Conservation (phyloP, 768 basidiomycete genomes). For the Russula dissimulans region DNA sequence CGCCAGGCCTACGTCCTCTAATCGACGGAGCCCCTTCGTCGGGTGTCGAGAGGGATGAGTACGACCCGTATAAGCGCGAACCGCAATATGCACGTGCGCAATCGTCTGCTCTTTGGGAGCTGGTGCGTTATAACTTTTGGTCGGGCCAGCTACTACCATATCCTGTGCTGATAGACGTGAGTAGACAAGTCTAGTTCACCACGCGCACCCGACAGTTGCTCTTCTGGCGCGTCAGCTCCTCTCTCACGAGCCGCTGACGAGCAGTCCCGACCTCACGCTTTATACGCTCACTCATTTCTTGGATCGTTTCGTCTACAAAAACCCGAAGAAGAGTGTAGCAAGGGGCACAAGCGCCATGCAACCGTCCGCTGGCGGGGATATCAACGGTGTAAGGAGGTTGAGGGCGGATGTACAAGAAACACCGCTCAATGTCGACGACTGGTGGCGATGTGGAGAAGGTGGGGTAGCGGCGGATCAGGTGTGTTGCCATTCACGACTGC, state of each 20-base stretch:
- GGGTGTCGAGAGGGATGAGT: slow-evolving; percentile 28
- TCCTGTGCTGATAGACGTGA: background rate
- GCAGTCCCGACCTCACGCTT: slow-evolving; percentile 79
- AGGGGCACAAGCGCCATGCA: slow-evolving; percentile 94
- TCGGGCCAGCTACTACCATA: background rate
- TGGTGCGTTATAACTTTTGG: slow-evolving; percentile 43
- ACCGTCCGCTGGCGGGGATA: slow-evolving; percentile 65
- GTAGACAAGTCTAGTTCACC: slow-evolving; percentile 69
- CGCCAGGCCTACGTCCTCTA: slow-evolving; percentile 38
- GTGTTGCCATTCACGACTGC: slow-evolving; percentile 18
- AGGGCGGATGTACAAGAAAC: slow-evolving; percentile 45
- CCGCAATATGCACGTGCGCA: slow-evolving; percentile 80
- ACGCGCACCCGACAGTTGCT: slow-evolving; percentile 86
- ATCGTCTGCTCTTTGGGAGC: slow-evolving; percentile 77
- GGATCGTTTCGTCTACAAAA: slow-evolving; percentile 95
- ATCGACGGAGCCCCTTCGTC: slow-evolving; percentile 19
- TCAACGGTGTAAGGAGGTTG: slow-evolving; percentile 59
- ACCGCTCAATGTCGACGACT: slow-evolving; percentile 65
- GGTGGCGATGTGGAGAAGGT: slow-evolving; percentile 56
- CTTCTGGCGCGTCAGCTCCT: slow-evolving; percentile 83
- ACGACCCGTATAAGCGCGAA: slow-evolving; percentile 87
- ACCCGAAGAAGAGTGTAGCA: slow-evolving; percentile 66
- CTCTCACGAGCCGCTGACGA: slow-evolving; percentile 59
- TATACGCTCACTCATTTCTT: slow-evolving; percentile 94
- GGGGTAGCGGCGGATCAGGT: slow-evolving; percentile 87